Evolutionary conservation across 2,329 filamentous ascomycete genomes (phyloP), one percentile per base, ranked within the genome.

Genomic region (Arachnopeziza araneosa): DNA sequence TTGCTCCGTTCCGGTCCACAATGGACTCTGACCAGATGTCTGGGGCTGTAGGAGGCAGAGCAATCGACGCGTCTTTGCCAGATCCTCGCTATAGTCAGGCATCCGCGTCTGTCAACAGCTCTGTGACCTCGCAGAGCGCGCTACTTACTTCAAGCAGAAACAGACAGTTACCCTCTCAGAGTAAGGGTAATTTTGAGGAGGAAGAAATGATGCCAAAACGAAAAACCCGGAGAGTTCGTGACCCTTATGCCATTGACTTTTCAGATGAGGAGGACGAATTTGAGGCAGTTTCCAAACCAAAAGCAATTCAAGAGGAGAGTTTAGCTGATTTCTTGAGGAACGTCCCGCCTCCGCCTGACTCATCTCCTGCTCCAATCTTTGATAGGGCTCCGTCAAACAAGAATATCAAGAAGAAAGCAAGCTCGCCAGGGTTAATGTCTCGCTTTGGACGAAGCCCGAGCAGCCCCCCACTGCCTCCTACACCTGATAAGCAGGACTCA

Each of bases 161-260:
- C 77, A 82, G 64, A 55, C 54, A 63, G 12, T 30, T 57, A 2
- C 62, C 62, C 12, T 36, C 30, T n/a, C 64, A 66, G n/a, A 60
- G 48, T 14, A 52, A 22, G 24, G 64, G 63, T 21, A 60, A 63
- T 14, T 67, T 69, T 44, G 69, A 69, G 10, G 68, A 71, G 23
- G 67, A 69, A 44, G 68, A 71, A 54, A 79, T 79, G 73, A 81
- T 86, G 71, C 88, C 90, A 5, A 83, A 84, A 67, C 84, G 89
- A 57, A 96, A 90, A 70, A 90, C 88, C 52, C 84, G 88, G 52
- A 86, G 91, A 26, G 85, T 92, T 56, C 89, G 84, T 59, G 95
- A 99, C 69, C 95, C 93, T 0, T 98, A 98, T 66, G 91, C 92
- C n/a, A 91, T 98, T 64, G 93, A 97, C 70, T 79, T 86, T 30